These are phyloP conservation scores for Larix kaempferi DNA, from an alignment of 75 land plant genomes.

Conservation along the genomic window DNA sequence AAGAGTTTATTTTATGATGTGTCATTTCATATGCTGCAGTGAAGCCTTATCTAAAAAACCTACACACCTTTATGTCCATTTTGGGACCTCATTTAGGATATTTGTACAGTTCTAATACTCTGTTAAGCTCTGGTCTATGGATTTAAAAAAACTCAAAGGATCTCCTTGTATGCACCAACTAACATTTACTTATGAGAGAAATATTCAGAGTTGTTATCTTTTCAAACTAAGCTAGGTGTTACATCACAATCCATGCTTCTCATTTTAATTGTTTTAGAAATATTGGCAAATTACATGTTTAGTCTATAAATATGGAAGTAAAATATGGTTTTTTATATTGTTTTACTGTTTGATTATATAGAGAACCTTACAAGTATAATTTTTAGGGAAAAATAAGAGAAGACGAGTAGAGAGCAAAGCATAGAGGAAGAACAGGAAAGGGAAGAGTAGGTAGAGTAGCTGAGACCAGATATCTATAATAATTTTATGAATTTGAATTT, in stretches of 20 bases:
- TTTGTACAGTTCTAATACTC: constrained; percentile 77
- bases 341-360: background rate
- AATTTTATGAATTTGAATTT: too few relatives aligned
- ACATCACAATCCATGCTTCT: background rate
- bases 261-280: background rate
- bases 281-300: background rate
- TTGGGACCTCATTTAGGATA: constrained; percentile 93
- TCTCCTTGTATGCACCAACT: constrained; percentile 87
- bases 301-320: background rate
- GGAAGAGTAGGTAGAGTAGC: too few relatives aligned
- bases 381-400: too few relatives aligned
- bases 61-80: constrained; percentile 75
- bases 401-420: too few relatives aligned
- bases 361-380: too few relatives aligned
- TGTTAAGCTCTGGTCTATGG: constrained; percentile 90
- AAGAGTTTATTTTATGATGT: constrained; percentile 1
- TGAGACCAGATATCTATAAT: too few relatives aligned
- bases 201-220: constrained; percentile 68
- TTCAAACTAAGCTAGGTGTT: constrained; percentile 83
- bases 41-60: constrained; percentile 62
- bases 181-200: constrained; percentile 76
- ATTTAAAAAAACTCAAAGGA: constrained; percentile 76
- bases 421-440: too few relatives aligned
- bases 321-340: background rate
- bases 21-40: constrained; percentile 54